Evolutionary conservation across 257 asterid species (phyloP).

Genomic region (Solanum chiquidenum): DNA sequence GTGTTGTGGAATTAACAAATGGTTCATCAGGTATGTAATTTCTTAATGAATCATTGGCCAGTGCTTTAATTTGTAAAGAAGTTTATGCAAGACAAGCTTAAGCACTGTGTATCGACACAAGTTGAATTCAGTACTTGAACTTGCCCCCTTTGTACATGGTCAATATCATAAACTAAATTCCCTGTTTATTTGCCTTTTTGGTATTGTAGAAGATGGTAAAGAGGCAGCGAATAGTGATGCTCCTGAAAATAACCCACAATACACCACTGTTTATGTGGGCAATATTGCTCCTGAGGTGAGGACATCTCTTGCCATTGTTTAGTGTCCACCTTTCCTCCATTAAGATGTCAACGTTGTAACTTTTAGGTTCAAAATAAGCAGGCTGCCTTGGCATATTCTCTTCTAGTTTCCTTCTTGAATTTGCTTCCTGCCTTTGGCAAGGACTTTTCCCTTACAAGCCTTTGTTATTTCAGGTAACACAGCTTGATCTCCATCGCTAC

Average conservation of each 20-base stretch:
- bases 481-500: conserved; percentile 84
- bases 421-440: background rate
- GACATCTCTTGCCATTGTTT: background rate
- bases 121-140: background rate
- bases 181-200: background rate
- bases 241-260: conserved; percentile 87
- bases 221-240: conserved; percentile 62
- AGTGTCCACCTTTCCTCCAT: background rate
- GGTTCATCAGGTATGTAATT: conserved; percentile 54
- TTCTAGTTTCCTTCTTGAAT: background rate
- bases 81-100: background rate
- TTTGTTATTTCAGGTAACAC: conserved; percentile 51
- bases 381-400: background rate
- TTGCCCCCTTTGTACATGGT: background rate
- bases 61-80: background rate
- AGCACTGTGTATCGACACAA: background rate
- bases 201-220: conserved; percentile 66
- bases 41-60: background rate
- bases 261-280: conserved; percentile 85
- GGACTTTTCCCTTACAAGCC: background rate
- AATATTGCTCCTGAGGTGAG: conserved; percentile 90
- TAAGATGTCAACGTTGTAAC: background rate
- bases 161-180: background rate
- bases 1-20: conserved; percentile 70
- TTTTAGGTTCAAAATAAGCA: background rate